A percentile compares a stretch with the other conserved stretches of the same genome.
Conservation (phyloP, 2,329 filamentous ascomycete genomes). For the Verticillium isaacii region DNA sequence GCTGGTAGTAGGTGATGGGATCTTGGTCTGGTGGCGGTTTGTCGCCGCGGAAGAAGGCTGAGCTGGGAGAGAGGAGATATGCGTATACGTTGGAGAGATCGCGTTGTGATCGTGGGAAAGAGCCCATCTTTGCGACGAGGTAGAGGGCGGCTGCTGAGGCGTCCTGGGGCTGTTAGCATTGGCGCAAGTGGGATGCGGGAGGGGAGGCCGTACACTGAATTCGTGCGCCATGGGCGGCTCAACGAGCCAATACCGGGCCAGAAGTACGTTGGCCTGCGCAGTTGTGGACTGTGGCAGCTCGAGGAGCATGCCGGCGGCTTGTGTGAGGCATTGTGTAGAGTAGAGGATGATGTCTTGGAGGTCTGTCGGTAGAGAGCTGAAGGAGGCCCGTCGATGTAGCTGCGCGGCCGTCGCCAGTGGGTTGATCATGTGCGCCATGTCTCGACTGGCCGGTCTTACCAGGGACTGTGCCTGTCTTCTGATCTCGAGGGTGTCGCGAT, state of each 20-base stretch:
- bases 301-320: conserved; percentile 75
- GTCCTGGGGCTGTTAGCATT: conserved; percentile 47
- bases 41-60: conserved; percentile 45
- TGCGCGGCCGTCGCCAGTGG: conserved; percentile 69
- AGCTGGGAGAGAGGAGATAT: conserved; percentile 65
- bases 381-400: conserved; percentile 50
- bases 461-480: background rate
- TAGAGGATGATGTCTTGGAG: conserved; percentile 69
- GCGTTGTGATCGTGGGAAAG: conserved; percentile 69
- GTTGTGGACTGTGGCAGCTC: conserved; percentile 81
- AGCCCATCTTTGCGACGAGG: conserved; percentile 76
- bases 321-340: conserved; percentile 67
- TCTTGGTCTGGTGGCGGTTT: conserved; percentile 28
- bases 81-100: conserved; percentile 81
- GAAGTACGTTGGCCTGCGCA: conserved; percentile 76
- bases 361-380: conserved; percentile 58
- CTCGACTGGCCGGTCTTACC: background rate
- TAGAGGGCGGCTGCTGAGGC: conserved; percentile 78
- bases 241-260: conserved; percentile 74
- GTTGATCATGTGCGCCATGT: conserved; percentile 42
- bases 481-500: background rate
- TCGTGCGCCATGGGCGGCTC: conserved; percentile 52
- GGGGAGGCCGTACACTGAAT: conserved; percentile 40
- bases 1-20: conserved; percentile 60
- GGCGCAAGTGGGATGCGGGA: background rate